Percentiles rank a stretch among this genome's conserved stretches.
Conservation (phyloP, 257 asterid species). For the Pogostemon cablin region DNA sequence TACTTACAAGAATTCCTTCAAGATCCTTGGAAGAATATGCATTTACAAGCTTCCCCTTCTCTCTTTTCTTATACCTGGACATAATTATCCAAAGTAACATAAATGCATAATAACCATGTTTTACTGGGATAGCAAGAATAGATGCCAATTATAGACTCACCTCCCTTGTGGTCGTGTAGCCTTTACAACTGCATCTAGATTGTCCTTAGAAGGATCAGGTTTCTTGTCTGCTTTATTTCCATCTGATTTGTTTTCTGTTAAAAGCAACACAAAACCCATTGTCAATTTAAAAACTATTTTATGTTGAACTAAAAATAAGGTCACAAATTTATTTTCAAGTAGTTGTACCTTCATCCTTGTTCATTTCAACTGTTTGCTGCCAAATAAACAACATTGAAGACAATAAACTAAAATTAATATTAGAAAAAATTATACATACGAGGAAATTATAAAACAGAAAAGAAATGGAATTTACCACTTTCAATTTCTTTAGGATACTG, state of each 20-base stretch:
- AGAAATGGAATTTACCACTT: conserved; percentile 62
- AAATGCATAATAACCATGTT: background rate
- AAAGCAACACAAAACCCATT: conserved; percentile 21
- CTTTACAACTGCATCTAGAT: conserved; percentile 50
- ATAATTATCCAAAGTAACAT: conserved; percentile 18
- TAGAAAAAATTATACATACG: background rate
- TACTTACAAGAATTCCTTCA: conserved; percentile 92
- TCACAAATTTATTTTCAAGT: conserved; percentile 8
- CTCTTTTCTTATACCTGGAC: conserved; percentile 82
- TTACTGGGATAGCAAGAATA: background rate
- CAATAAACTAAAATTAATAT: conserved; percentile 8
- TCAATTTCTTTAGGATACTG: conserved; percentile 83
- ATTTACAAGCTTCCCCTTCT: conserved; percentile 79
- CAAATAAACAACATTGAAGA: conserved; percentile 27
- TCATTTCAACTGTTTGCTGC: conserved; percentile 68
- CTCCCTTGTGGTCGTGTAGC: conserved; percentile 95
- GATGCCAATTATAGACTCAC: conserved; percentile 38
- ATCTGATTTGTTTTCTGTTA: conserved; percentile 48
- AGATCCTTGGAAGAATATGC: conserved; percentile 86
- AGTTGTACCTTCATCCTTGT: conserved; percentile 57
- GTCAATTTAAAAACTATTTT: conserved; percentile 11
- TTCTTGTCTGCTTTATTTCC: conserved; percentile 29
- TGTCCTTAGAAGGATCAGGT: conserved; percentile 37
- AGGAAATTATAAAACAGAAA: background rate
- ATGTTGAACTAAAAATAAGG: conserved; percentile 21